These are phyloP conservation scores for Clonostachys rosea DNA, from an alignment of 2,329 filamentous ascomycete species.

Conservation along the genomic window DNA sequence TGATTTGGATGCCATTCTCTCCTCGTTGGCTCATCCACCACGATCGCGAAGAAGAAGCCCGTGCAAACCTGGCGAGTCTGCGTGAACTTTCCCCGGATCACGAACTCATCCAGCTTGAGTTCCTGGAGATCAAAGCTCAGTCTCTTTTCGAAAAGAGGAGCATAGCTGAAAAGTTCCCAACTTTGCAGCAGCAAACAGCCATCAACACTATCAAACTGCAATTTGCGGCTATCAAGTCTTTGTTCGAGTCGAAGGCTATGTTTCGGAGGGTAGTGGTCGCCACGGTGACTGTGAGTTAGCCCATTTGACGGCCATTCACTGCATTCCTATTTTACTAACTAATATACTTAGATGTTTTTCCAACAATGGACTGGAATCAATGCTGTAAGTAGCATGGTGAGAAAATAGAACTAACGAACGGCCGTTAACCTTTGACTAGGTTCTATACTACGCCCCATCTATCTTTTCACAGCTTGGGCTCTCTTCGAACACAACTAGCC, in stretches of 20 bases:
- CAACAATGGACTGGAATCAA: slow-evolving; percentile 46
- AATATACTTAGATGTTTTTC: slow-evolving; percentile 43
- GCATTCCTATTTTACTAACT: too few species aligned
- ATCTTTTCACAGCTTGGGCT: slow-evolving; percentile 68
- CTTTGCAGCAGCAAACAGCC: slow-evolving; percentile 52
- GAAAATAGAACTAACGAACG: background rate
- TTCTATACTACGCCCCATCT: slow-evolving; percentile 64
- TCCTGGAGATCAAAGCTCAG: slow-evolving; percentile 79
- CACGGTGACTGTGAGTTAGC: slow-evolving; percentile 33
- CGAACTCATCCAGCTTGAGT: slow-evolving; percentile 69
- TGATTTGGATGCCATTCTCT: slow-evolving; percentile 76
- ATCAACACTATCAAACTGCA: slow-evolving; percentile 66
- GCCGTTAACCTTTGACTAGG: background rate
- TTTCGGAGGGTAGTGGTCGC: slow-evolving; percentile 62
- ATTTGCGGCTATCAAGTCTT: slow-evolving; percentile 60
- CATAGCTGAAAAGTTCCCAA: slow-evolving; percentile 62
- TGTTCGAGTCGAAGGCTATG: slow-evolving; percentile 64
- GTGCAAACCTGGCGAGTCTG: slow-evolving; percentile 56
- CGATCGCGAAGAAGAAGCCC: slow-evolving; percentile 63
- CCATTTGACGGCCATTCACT: too few species aligned
- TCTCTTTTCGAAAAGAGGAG: slow-evolving; percentile 72
- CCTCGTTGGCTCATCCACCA: slow-evolving; percentile 74
- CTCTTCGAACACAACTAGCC: slow-evolving; percentile 38
- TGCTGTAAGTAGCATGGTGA: slow-evolving; percentile 28
- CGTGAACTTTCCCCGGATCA: slow-evolving; percentile 58